Evolutionary conservation across 495 filamentous ascomycete species (phyloP), one percentile per base, ranked within the genome.

Genomic region (Gamarada debralockiae): DNA sequence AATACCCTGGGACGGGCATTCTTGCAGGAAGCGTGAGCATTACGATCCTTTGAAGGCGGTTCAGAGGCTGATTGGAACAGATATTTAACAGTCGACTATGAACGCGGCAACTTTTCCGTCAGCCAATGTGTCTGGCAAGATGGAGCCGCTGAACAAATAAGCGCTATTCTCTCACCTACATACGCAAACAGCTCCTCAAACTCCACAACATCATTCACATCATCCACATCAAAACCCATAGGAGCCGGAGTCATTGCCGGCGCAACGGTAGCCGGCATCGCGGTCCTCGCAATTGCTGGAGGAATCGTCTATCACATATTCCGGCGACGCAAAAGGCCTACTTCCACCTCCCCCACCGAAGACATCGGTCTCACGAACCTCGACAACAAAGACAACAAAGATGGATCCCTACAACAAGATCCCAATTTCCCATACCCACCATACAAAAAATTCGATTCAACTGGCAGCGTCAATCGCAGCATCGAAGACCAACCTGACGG

Each of bases 1-100:
- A 79, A 78, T 61, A 78, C 74, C 0, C 67, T 84, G 2, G 80
- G 80, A 5, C 68, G 79, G 22, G 68, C 71, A 7, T 83, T 84
- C 47, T 60, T 83, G 6, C 80, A 84, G 61, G 80, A 82, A 68
- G 74, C 80, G 52, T 61, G 52, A 52, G 57, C 49, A 31, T 10
- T 2, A 4, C 17, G 1, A 0, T 81, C 79, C 53, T 60, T 59
- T 0, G 70, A 70, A 6, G 79, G 80, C 56, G 75, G 80, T 55
- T 62, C 76, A 6, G 56, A 50, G 5, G 73, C 73, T 13, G 14
- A 37, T 22, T 50, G 3, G 56, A 73, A 78, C 67, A 74, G 79
- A 18, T 63, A 63, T 41, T 39, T 63, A 12, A 63, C 51, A 17
- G 57, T 55, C 8, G 53, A 63, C 41, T 63, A 63, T 34, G 60